phyloP scores from a whole-genome alignment of 495 filamentous ascomycete species.

The Trichocladium uniseriatum region DNA sequence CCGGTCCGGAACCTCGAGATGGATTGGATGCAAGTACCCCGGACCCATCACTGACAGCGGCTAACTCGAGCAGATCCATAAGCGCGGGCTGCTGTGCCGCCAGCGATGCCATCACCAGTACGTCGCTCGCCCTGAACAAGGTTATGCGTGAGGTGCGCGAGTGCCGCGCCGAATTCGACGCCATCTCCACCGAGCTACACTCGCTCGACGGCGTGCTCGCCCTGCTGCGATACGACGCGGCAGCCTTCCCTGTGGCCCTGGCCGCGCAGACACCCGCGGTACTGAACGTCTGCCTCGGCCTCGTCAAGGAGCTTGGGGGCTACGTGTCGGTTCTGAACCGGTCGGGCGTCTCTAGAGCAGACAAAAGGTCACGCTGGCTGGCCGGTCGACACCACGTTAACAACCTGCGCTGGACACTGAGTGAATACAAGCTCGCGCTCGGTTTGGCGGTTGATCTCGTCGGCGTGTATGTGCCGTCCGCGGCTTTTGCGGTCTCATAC shows the following conservation, averaged over 20 bases:
- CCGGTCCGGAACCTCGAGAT: too few species aligned
- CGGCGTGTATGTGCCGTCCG: constrained; percentile 25
- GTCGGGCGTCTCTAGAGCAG: constrained; percentile 23
- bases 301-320: constrained; percentile 30
- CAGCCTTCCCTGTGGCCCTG: constrained; percentile 28
- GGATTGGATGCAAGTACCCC: constrained; percentile 4
- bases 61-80: constrained; percentile 27
- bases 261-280: constrained; percentile 30
- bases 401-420: constrained; percentile 27
- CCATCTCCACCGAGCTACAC: constrained; percentile 39
- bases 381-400: constrained; percentile 27
- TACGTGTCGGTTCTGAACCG: constrained; percentile 24
- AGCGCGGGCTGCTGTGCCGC: constrained; percentile 34
- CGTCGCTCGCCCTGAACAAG: constrained; percentile 19
- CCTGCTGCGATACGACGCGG: constrained; percentile 37
- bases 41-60: neutral
- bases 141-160: constrained; percentile 41
- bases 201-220: constrained; percentile 38
- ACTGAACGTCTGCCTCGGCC: constrained; percentile 25
- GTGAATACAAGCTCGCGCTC: constrained; percentile 31
- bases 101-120: constrained; percentile 27
- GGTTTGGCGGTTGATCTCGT: constrained; percentile 36
- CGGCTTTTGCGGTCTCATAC: neutral
- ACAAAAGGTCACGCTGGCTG: constrained; percentile 36
- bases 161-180: constrained; percentile 36